Evolutionary conservation across 345 rosid genomes (phyloP).

Genomic region (Microcos paniculata): DNA sequence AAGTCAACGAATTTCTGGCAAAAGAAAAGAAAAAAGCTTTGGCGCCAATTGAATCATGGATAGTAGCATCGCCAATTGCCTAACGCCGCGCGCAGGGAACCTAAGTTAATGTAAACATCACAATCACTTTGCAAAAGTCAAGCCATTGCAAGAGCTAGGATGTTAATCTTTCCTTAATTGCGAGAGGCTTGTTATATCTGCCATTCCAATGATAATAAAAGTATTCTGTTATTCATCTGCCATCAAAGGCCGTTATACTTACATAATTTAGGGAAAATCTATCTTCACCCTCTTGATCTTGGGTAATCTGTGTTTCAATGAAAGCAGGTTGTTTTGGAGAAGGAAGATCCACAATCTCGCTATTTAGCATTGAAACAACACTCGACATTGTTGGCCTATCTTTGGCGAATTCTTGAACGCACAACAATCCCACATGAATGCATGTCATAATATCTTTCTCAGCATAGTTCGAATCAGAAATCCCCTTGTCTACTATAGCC

Average conservation of each 20-base stretch:
- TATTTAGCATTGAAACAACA: not conserved
- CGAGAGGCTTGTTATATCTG: conserved; percentile 57
- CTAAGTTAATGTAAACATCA: no score
- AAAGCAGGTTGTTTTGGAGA: conserved; percentile 23
- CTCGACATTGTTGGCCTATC: conserved; percentile 20
- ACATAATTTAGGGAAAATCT: not conserved
- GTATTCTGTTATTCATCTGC: not conserved
- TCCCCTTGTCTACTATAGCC: not conserved
- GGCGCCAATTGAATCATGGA: no score
- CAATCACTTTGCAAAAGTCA: no score
- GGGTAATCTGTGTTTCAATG: not conserved
- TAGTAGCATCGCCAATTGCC: no score
- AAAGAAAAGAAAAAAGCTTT: no score
- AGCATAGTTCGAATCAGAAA: not conserved
- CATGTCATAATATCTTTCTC: not conserved
- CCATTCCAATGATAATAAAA: no score
- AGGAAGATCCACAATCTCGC: conserved; percentile 24
- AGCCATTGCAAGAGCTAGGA: conserved; percentile 46
- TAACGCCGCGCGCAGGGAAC: no score
- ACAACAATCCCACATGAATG: conserved; percentile 27
- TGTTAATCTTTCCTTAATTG: conserved; percentile 73
- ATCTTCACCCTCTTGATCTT: not conserved
- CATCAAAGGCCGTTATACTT: not conserved
- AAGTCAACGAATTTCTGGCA: no score
- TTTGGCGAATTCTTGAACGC: conserved; percentile 27